Evolutionary conservation across 345 rosid genomes (phyloP), one percentile per base, ranked within the genome.

Genomic region (Dipteronia dyeriana): DNA sequence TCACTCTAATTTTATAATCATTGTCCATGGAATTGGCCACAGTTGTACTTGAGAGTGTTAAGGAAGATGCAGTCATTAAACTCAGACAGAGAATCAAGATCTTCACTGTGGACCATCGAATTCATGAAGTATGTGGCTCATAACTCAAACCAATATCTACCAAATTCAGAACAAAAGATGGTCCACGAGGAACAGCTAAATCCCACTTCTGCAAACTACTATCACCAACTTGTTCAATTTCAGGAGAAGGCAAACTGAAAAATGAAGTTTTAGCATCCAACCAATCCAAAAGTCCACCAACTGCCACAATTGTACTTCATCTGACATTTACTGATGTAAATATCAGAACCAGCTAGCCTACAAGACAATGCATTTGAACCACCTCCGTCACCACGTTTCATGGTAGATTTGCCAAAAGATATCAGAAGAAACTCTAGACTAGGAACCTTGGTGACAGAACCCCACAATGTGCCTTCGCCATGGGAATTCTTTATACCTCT

Each of bases 201-300:
- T 85, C 81, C 73, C 31, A 80, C 70, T 88, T 82, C 22, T 68
- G 69, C 79, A 86, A 78, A 67, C 73, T 22, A 65, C 51, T 74
- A 16, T 85, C 81, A 76, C 67, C 86, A 60, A 61, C 71, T 68
- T 81, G 81, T 38, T 79, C 84, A 53, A 79, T 60, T 78, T 85
- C 85, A 54, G 81, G 57, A 64, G 87, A 81, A 5, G 91, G 85
- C 84, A 76, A 70, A 57, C 76, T 81, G 79, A 96, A 92, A 80
- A 94, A 94, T 56, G 98, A 96, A 56, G 71, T 75, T 82, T 87
- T 85, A 63, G 86, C 86, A 76, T 87, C 91, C 72, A 96, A 76
- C 99, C 99, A 96, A 85, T 96, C 98, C 82, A 94, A 81, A 68
- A 98, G 97, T 53, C 98, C 99, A 76, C 98, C 95, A 66, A 85